phyloP scores from a whole-genome alignment of 768 basidiomycete genomes.

The Lentinula edodes region DNA sequence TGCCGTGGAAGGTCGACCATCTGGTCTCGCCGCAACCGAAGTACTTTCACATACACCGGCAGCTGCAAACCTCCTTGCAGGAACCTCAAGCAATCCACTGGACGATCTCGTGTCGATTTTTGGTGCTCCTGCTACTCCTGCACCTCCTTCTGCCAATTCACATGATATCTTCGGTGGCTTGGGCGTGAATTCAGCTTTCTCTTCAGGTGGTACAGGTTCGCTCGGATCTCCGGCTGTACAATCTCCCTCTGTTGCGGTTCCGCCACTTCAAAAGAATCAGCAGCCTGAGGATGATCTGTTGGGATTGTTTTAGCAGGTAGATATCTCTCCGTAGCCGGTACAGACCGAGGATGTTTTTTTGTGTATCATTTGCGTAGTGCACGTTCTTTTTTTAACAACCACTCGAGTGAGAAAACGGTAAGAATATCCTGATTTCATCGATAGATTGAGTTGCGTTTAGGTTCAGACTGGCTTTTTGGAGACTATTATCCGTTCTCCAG shows the following conservation, averaged over 20 bases:
- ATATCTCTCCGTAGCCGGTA: not conserved
- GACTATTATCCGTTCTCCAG: not conserved
- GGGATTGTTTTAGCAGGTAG: conserved; percentile 37
- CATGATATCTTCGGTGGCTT: conserved; percentile 11
- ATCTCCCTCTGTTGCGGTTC: conserved; percentile 22
- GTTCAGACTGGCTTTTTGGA: not conserved
- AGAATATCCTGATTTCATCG: not conserved
- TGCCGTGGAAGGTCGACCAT: conserved; percentile 54
- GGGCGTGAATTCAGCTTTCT: conserved; percentile 5
- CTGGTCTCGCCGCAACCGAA: conserved; percentile 74
- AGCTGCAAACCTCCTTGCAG: conserved; percentile 67
- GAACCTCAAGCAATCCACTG: conserved; percentile 82
- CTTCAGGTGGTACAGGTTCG: conserved; percentile 17
- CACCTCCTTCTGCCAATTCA: conserved; percentile 13
- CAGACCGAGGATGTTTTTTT: not conserved
- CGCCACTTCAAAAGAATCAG: conserved; percentile 12
- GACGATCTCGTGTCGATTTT: conserved; percentile 95
- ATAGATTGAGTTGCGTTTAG: not conserved
- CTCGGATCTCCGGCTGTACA: conserved; percentile 20
- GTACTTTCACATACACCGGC: conserved; percentile 68
- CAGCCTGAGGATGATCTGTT: conserved; percentile 41
- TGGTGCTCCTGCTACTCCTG: conserved; percentile 28
- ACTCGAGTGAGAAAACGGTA: not conserved
- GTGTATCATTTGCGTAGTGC: not conserved
- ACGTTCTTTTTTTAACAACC: not conserved